A percentile compares a stretch with the other conserved stretches of the same genome.
phyloP scores from a whole-genome alignment of 1,284 basidiomycete species.

The Leccinum variabile region DNA sequence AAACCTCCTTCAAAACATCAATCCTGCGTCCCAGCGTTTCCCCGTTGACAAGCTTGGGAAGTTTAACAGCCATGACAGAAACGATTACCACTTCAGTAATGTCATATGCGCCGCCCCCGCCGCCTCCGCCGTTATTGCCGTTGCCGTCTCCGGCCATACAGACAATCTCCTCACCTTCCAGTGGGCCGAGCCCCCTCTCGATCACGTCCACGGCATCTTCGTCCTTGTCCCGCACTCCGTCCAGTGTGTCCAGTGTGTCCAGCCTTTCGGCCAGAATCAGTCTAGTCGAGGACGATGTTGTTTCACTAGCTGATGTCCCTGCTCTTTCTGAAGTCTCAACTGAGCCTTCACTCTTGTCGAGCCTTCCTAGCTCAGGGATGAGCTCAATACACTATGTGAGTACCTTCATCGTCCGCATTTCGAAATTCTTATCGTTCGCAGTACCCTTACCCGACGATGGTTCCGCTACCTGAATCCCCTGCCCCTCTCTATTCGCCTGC shows the following conservation, averaged over 20 bases:
- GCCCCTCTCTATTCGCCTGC: slow-evolving; percentile 34
- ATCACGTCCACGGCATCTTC: slow-evolving; percentile 36
- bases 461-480: slow-evolving; percentile 39
- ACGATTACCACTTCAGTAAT: slow-evolving; percentile 33
- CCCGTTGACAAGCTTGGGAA: slow-evolving; percentile 37
- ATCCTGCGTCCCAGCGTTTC: slow-evolving; percentile 51
- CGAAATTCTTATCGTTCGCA: slow-evolving; percentile 12
- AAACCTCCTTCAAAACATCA: slow-evolving; percentile 63
- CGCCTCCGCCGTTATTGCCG: slow-evolving; percentile 4
- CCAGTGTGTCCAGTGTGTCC: slow-evolving; percentile 38
- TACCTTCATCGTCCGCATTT: slow-evolving; percentile 28
- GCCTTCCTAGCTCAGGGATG: slow-evolving; percentile 22
- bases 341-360: slow-evolving; percentile 56
- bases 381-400: slow-evolving; percentile 36
- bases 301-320: slow-evolving; percentile 30
- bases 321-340: slow-evolving; percentile 42
- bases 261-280: slow-evolving; percentile 39
- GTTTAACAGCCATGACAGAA: slow-evolving; percentile 39
- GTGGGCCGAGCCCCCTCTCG: slow-evolving; percentile 29
- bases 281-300: slow-evolving; percentile 36
- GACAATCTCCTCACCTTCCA: slow-evolving; percentile 31
- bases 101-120: slow-evolving; percentile 10
- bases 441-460: slow-evolving; percentile 30
- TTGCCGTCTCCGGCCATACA: slow-evolving; percentile 4
- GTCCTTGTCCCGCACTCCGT: slow-evolving; percentile 40